These are phyloP conservation scores for Claviceps humidiphila DNA, from an alignment of 2,329 filamentous ascomycete genomes.

Conservation along the genomic window DNA sequence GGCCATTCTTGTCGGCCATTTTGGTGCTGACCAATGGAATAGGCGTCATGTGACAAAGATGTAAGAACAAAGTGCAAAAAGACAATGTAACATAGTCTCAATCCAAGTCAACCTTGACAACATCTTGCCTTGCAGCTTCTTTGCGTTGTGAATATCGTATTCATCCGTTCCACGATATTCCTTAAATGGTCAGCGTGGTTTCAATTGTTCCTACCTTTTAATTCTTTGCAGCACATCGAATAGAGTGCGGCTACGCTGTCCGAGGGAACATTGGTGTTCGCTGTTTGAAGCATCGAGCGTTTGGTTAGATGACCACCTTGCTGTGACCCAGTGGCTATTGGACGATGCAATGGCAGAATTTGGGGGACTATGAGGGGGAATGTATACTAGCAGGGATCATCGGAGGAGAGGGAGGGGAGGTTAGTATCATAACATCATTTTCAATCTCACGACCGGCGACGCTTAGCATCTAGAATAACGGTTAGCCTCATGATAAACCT, in stretches of 20 bases:
- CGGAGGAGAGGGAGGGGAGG: not conserved
- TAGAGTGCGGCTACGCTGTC: no score
- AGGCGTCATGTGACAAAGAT: not conserved
- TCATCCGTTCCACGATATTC: not conserved
- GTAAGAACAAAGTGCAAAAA: not conserved
- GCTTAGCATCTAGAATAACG: conserved; percentile 8
- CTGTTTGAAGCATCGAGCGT: not conserved
- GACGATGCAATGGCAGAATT: not conserved
- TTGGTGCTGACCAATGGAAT: not conserved
- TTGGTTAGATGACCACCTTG: not conserved
- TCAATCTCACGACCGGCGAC: conserved; percentile 8
- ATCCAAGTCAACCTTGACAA: not conserved
- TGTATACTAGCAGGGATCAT: not conserved
- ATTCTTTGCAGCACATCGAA: not conserved
- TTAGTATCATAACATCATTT: conserved; percentile 2
- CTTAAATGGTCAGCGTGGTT: not conserved
- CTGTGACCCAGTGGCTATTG: not conserved
- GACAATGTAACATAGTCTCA: not conserved
- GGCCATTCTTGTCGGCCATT: not conserved
- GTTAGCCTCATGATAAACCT: conserved; percentile 3
- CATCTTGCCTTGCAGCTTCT: not conserved
- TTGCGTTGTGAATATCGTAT: not conserved
- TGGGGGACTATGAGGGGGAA: not conserved
- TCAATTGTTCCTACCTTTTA: conserved; percentile 1
- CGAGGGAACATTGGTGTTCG: not conserved